Percentiles rank a stretch among this genome's conserved stretches.
These are phyloP conservation scores for Pichia sp. DNA, from an alignment of 1,139 yeast species.

Conservation along the genomic window DNA sequence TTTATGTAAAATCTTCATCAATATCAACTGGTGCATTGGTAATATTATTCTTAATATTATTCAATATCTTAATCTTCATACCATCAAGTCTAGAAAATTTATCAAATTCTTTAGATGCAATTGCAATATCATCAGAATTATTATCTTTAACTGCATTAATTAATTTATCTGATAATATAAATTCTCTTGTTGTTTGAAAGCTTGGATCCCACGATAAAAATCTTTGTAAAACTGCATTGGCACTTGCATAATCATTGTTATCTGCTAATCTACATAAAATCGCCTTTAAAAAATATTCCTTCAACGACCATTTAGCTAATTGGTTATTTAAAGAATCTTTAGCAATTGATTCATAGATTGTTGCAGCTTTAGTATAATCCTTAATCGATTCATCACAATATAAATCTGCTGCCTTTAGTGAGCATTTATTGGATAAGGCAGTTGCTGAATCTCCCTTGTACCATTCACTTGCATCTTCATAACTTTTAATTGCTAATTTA, in stretches of 20 bases:
- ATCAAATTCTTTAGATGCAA: constrained; percentile 75
- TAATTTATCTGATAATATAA: constrained; percentile 55
- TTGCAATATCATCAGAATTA: constrained; percentile 70
- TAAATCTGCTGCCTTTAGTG: constrained; percentile 83
- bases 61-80: constrained; percentile 81
- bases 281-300: constrained; percentile 83
- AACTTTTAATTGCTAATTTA: constrained; percentile 64
- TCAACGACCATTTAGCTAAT: constrained; percentile 82
- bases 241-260: constrained; percentile 81
- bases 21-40: constrained; percentile 26
- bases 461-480: constrained; percentile 96
- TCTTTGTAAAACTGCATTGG: constrained; percentile 61
- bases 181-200: constrained; percentile 76
- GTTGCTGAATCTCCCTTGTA: constrained; percentile 89
- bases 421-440: constrained; percentile 84
- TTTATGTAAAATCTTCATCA: constrained; percentile 35
- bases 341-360: constrained; percentile 69
- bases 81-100: constrained; percentile 86
- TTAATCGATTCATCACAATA: constrained; percentile 57
- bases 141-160: constrained; percentile 71
- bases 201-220: constrained; percentile 69
- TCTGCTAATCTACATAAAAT: constrained; percentile 76
- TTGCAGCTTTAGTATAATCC: constrained; percentile 67
- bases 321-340: constrained; percentile 68
- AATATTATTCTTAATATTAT: constrained; percentile 72